Conservation (phyloP, 371 early-diverging fungal species). For the Syncephalastrum racemosum region DNA sequence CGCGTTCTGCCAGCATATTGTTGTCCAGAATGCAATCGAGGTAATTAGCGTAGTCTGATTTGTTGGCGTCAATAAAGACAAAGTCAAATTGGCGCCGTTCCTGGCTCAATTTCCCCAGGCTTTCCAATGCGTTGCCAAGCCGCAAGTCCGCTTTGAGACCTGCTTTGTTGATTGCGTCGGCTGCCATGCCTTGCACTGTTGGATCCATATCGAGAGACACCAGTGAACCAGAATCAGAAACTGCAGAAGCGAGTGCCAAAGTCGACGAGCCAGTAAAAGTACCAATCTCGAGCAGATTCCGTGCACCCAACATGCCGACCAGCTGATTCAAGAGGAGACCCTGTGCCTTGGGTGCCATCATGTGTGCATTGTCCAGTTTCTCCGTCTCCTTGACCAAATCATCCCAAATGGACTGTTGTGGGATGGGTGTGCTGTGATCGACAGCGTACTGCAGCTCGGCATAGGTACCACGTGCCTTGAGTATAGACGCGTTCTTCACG, state of each 20-base stretch:
- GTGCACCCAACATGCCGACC: conserved; percentile 34
- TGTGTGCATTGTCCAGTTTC: conserved; percentile 31
- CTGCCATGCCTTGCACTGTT: conserved; percentile 39
- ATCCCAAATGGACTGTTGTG: conserved; percentile 8
- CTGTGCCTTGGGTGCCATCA: conserved; percentile 47
- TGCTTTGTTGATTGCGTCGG: conserved; percentile 27
- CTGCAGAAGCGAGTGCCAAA: conserved; percentile 61
- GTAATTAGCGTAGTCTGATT: conserved; percentile 55
- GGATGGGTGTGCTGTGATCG: conserved; percentile 23
- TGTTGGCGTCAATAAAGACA: conserved; percentile 67
- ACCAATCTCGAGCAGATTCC: conserved; percentile 55
- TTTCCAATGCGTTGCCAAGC: conserved; percentile 31
- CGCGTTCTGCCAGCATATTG: conserved; percentile 46
- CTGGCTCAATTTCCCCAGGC: conserved; percentile 2
- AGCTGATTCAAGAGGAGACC: conserved; percentile 45
- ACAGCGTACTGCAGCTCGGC: conserved; percentile 12
- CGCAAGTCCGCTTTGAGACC: conserved; percentile 19
- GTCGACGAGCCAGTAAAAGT: conserved; percentile 63
- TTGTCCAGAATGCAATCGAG: conserved; percentile 50
- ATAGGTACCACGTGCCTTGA: too few species aligned
- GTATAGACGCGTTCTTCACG: too few species aligned
- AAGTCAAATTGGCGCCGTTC: conserved; percentile 37
- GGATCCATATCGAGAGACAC: conserved; percentile 50
- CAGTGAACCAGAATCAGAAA: conserved; percentile 25
- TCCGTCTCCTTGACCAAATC: conserved; percentile 14